Evolutionary conservation across 2,329 filamentous ascomycete genomes (phyloP).

Genomic region (Exophiala spinifera): DNA sequence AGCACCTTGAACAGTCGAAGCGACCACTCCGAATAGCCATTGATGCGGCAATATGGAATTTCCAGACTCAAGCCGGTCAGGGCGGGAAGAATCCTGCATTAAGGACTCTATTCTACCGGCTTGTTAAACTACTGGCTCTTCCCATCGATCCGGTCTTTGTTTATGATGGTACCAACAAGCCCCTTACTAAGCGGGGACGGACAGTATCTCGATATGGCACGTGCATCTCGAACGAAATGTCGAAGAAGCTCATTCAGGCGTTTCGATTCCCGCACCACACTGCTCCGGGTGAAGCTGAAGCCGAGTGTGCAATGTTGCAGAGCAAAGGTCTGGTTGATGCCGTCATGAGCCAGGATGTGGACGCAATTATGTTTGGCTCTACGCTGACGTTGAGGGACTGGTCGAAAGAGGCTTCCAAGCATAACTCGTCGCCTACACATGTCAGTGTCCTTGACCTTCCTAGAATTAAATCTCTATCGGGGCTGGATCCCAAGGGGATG

Average conservation of each 20-base stretch:
- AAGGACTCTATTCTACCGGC: constrained; percentile 87
- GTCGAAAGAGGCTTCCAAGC: constrained; percentile 67
- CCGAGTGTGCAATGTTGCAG: constrained; percentile 88
- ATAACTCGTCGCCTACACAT: constrained; percentile 72
- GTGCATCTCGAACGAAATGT: constrained; percentile 67
- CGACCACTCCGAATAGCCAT: constrained; percentile 82
- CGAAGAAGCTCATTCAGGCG: constrained; percentile 76
- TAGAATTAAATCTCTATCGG: constrained; percentile 55
- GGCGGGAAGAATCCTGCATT: constrained; percentile 87
- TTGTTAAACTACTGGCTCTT: constrained; percentile 70
- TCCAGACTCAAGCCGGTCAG: constrained; percentile 81
- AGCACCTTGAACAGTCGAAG: constrained; percentile 67
- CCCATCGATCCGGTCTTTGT: constrained; percentile 87
- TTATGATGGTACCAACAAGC: constrained; percentile 83
- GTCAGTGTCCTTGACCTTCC: constrained; percentile 74
- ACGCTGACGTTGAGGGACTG: constrained; percentile 75
- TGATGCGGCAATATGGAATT: constrained; percentile 96
- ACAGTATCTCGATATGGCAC: constrained; percentile 54
- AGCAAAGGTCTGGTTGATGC: constrained; percentile 80
- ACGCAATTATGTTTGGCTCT: constrained; percentile 96
- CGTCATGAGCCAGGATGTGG: constrained; percentile 92
- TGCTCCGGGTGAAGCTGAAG: constrained; percentile 92
- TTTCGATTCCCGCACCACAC: constrained; percentile 83
- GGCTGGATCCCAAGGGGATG: constrained; percentile 83
- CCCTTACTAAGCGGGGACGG: constrained; percentile 84